Base-by-base conservation (phyloP, 2,329 filamentous ascomycete species). In the Monilinia fructicola region DNA sequence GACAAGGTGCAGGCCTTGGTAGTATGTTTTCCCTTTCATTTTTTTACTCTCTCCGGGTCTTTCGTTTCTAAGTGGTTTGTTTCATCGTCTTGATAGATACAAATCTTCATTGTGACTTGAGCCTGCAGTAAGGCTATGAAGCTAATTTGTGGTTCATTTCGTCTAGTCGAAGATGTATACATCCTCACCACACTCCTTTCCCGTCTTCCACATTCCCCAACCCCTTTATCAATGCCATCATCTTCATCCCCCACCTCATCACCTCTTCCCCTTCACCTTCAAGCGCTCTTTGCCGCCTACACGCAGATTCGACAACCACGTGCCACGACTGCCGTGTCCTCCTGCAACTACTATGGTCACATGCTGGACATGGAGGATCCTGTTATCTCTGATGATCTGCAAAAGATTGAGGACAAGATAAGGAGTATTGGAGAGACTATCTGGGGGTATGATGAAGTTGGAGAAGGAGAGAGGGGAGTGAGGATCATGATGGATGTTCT, bases 231-330 rank as follows among this genome's bases (percentile, higher is more conserved):
- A 18, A 28, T 11, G 26, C 4, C 53, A 12, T 2, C 21, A 4
- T 38, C 18, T 3, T 46, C 40, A 4, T 11, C 42, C 18, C 10
- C 6, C 11, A 16, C 26, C 1, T 3, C 11, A 2, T 21, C 26
- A 6, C 0, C 1, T 0, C 1, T 5, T 4, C 21, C 12, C 21
- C 4, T 18, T 14, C n/a, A 35, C 21, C 18, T 59, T 26, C 55
- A 81, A 21, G 18, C 55, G 1, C 40, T 59, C 11, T 59, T 46
- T 26, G 31, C 18, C n/a, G 56, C 56, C 1, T 59, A 59, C 56
- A 59, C 56, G 18, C 18, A 46, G 10, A 35, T 23, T 1, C 56
- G 56, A 9, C 56, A 59, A 23, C 56, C 42, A 2, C 56, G 42
- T 3, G 56, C 56, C 4, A 59, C 56, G 4, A 35, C 21, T 12